Evolutionary conservation across 345 rosid species (phyloP).

Genomic region (Pistacia vera): DNA sequence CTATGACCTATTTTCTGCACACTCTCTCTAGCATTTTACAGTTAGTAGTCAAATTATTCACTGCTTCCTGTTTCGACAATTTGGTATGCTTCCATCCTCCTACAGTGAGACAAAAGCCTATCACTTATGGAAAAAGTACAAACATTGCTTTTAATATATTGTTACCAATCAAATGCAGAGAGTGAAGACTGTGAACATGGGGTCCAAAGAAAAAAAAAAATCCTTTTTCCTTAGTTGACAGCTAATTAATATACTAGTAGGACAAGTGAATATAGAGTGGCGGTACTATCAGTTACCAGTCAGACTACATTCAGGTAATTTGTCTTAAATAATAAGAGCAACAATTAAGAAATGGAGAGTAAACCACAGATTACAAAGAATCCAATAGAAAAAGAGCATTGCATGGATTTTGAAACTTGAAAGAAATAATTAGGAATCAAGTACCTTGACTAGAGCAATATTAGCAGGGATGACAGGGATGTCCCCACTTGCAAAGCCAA

Average conservation of each 20-base stretch:
- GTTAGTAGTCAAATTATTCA: background rate
- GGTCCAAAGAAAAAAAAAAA: background rate
- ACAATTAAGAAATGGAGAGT: background rate
- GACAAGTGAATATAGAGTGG: no score
- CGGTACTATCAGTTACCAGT: background rate
- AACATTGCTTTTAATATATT: background rate
- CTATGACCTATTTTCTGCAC: background rate
- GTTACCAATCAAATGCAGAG: background rate
- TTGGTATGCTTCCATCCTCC: background rate
- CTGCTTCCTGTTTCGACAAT: background rate
- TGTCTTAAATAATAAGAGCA: background rate
- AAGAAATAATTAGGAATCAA: background rate
- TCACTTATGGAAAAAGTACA: background rate
- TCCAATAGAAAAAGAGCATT: background rate
- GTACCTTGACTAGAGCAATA: constrained; percentile 91
- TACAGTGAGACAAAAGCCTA: no score
- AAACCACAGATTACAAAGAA: background rate
- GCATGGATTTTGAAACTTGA: background rate
- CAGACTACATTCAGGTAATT: background rate
- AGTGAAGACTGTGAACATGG: background rate
- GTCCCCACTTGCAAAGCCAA: constrained; percentile 95
- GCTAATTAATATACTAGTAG: background rate
- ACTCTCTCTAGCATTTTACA: no score
- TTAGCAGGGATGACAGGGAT: constrained; percentile 82
- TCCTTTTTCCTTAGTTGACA: background rate